Conservation (phyloP, 345 rosid genomes). For the Tarenaya hassleriana region DNA sequence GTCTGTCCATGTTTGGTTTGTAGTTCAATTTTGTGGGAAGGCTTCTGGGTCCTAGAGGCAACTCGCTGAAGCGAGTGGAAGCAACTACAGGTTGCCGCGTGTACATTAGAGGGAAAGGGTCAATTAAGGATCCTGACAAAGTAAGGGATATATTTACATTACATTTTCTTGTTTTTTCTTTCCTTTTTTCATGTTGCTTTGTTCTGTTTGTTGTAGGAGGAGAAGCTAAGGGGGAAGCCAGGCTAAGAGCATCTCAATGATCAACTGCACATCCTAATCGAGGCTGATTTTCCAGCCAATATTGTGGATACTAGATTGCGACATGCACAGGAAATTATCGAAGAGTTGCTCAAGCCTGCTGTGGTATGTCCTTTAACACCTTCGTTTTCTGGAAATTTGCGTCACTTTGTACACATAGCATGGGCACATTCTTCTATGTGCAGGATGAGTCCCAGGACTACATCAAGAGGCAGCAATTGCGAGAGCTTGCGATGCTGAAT, state of each 20-base stretch:
- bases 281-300: slow-evolving; percentile 65
- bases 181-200: slow-evolving; percentile 6
- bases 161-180: slow-evolving; percentile 1
- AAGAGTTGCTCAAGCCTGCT: slow-evolving; percentile 89
- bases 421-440: slow-evolving; percentile 4
- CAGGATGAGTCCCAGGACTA: slow-evolving; percentile 96
- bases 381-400: slow-evolving; percentile 7
- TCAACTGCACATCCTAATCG: slow-evolving; percentile 65
- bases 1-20: slow-evolving; percentile 11
- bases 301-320: slow-evolving; percentile 52
- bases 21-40: slow-evolving; percentile 98
- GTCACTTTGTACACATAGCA: neutral
- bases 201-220: slow-evolving; percentile 44
- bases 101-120: slow-evolving; percentile 95
- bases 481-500: slow-evolving; percentile 83
- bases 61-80: slow-evolving; percentile 96
- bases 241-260: slow-evolving; percentile 73
- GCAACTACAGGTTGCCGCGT: slow-evolving; percentile 98
- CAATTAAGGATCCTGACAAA: slow-evolving; percentile 96
- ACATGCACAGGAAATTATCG: slow-evolving; percentile 75
- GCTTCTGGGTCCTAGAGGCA: slow-evolving; percentile 97
- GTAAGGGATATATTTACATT: slow-evolving; percentile 38
- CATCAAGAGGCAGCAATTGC: slow-evolving; percentile 92
- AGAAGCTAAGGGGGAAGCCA: slow-evolving; percentile 63
- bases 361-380: slow-evolving; percentile 47